Conservation (phyloP, 2,329 filamentous ascomycete genomes). For the Dactylonectria macrodidyma region DNA sequence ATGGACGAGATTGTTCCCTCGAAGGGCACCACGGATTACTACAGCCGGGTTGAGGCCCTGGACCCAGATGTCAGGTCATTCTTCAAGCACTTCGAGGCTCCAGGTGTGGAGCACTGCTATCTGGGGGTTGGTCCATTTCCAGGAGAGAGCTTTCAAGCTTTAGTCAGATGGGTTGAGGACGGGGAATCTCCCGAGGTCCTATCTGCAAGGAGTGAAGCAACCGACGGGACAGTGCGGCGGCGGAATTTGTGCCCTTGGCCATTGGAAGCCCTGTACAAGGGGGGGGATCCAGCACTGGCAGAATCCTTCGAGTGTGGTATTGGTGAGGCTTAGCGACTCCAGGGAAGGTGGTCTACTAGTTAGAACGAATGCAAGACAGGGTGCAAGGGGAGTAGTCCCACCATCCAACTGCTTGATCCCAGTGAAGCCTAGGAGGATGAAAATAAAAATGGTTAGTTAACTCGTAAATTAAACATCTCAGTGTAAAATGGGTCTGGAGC, state of each 20-base stretch:
- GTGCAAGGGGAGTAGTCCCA: not conserved
- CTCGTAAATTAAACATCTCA: not conserved
- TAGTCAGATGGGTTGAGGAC: not conserved
- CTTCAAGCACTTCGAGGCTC: slow-evolving; percentile 6
- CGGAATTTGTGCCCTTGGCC: slow-evolving; percentile 2
- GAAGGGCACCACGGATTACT: slow-evolving; percentile 2
- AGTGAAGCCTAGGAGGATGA: not conserved
- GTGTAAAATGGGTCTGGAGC: not conserved
- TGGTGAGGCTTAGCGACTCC: not conserved
- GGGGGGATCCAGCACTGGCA: not conserved
- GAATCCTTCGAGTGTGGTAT: slow-evolving; percentile 4
- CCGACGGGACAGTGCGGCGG: not conserved
- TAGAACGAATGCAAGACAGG: not conserved
- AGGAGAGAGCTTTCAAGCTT: not conserved
- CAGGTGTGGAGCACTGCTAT: slow-evolving; percentile 6
- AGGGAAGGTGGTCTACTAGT: not conserved
- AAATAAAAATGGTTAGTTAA: not conserved
- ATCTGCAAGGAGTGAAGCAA: slow-evolving; percentile 2
- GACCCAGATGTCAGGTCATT: not conserved
- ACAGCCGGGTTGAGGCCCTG: not conserved
- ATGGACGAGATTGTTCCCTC: slow-evolving; percentile 5
- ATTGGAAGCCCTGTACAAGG: slow-evolving; percentile 2
- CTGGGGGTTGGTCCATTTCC: not conserved
- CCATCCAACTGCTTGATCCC: not conserved
- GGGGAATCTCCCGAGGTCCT: slow-evolving; percentile 2